A percentile compares a stretch with the other conserved stretches of the same genome.
phyloP scores from a whole-genome alignment of 805 yeast species.

The Hemisphaericaspora nanyangensis region DNA sequence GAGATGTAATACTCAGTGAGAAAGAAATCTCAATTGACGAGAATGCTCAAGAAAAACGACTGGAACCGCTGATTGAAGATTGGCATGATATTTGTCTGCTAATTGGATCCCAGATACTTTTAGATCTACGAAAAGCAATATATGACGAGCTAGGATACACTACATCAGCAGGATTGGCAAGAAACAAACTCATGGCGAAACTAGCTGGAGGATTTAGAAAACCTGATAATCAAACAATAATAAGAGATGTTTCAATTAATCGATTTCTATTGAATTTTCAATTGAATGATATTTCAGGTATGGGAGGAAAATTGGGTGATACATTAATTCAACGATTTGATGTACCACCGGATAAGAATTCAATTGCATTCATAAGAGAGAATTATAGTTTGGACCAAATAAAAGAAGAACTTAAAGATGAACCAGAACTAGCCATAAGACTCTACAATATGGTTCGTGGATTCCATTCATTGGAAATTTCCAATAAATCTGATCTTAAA shows the following conservation, averaged over 20 bases:
- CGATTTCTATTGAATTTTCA: constrained; percentile 59
- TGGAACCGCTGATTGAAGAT: constrained; percentile 16
- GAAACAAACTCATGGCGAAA: constrained; percentile 77
- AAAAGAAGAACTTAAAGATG: constrained; percentile 26
- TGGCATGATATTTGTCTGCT: constrained; percentile 82
- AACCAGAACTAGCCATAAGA: constrained; percentile 48
- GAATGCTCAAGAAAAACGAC: background rate
- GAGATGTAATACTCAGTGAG: constrained; percentile 19
- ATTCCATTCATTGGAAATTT: constrained; percentile 47
- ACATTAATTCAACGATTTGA: constrained; percentile 46
- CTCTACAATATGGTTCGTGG: constrained; percentile 69
- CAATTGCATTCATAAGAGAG: constrained; percentile 45
- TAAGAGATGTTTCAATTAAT: constrained; percentile 46
- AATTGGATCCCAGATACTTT: constrained; percentile 61
- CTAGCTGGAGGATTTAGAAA: constrained; percentile 81
- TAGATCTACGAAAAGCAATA: constrained; percentile 51
- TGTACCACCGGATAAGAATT: constrained; percentile 47
- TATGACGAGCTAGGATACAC: constrained; percentile 64
- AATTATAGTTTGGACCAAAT: constrained; percentile 32
- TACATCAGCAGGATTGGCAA: constrained; percentile 84
- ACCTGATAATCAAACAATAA: constrained; percentile 82
- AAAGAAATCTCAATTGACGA: constrained; percentile 9
- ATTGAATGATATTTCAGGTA: constrained; percentile 75
- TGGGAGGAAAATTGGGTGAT: constrained; percentile 89
- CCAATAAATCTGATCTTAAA: constrained; percentile 59